Base-by-base conservation (phyloP, 768 basidiomycete species). In the Lactarius sp. region DNA sequence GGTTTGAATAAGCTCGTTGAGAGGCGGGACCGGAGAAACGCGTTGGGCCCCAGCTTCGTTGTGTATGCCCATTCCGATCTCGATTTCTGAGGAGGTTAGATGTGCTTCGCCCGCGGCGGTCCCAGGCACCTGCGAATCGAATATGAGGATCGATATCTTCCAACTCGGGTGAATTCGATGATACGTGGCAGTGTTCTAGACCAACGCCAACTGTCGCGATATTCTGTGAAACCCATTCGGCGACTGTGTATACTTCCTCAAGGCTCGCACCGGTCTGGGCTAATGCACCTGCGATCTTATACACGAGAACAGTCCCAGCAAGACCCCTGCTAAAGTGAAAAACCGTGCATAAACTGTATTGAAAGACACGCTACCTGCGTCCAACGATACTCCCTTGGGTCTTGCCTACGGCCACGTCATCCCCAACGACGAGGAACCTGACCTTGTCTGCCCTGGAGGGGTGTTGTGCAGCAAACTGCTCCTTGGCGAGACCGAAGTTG, bases 41-140 rank as follows among this genome's bases (percentile, higher is more conserved):
- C 85, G 85, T 47, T 78, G 76, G 66, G 85, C 80, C 8, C 90
- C 94, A 52, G 85, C 83, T 75, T 96, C 94, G 70, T 96, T 96
- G 76, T 96, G 94, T 61, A 96, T 90, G 13, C 94, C 90, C 79
- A 92, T 84, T 18, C 94, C 94, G 62, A 96, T 87, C 75, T 96
- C 94, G 58, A 94, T 83, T 72, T 93, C 90, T 22, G 81, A 75
- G 13, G 74, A 70, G 4, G 77, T 78, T 27, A 94, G 78, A 70
- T 84, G 80, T 13, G 83, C 80, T 41, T 83, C 73, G 3, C 78
- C 71, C 1, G 81, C 71, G 0, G 85, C 84, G 6, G 91, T 93
- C 37, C 93, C 88, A 9, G 91, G 92, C 47, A 93, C 86, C 88
- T 91, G 50, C 33, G 14, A 42, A 9, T 36, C 47, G 42, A 52